Percentiles rank a stretch among this genome's conserved stretches.
These are phyloP conservation scores for Pseudogymnoascus sp. DNA, from an alignment of 2,329 filamentous ascomycete genomes.

Conservation along the genomic window DNA sequence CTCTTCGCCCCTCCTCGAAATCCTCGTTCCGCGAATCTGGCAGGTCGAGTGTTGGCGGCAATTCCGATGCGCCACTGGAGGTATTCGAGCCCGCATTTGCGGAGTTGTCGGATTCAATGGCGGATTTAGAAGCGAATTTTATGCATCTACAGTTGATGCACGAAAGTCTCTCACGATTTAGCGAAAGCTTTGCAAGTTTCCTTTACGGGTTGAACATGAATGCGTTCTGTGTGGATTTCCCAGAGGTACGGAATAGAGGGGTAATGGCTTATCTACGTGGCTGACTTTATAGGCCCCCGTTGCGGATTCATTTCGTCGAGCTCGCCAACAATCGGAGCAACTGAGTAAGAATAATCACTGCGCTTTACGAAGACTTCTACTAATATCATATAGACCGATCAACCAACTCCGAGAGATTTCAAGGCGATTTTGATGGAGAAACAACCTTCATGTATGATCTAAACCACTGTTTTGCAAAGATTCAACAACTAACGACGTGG, in stretches of 20 bases:
- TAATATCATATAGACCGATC: constrained; percentile 22
- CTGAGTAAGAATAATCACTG: constrained; percentile 31
- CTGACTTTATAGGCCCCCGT: constrained; percentile 60
- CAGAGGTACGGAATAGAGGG: constrained; percentile 56
- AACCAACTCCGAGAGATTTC: constrained; percentile 32
- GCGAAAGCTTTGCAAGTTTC: constrained; percentile 92
- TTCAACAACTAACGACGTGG: not conserved
- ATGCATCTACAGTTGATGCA: constrained; percentile 97
- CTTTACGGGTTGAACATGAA: constrained; percentile 98
- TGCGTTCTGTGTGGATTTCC: constrained; percentile 96
- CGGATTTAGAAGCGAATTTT: constrained; percentile 93
- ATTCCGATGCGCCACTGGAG: constrained; percentile 65
- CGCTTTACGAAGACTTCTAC: constrained; percentile 5
- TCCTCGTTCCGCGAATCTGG: constrained; percentile 78
- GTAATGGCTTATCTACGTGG: not conserved
- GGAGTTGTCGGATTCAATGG: constrained; percentile 88
- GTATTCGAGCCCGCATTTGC: constrained; percentile 84
- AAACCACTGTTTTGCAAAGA: constrained; percentile 4
- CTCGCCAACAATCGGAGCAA: constrained; percentile 51
- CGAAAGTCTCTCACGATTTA: constrained; percentile 86
- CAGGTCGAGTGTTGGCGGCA: constrained; percentile 44
- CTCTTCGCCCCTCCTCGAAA: constrained; percentile 81
- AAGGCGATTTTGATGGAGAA: constrained; percentile 50
- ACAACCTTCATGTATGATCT: constrained; percentile 72
- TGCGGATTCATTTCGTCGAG: constrained; percentile 70